phyloP scores from a whole-genome alignment of 768 basidiomycete species.

The Chalciporus chontae region DNA sequence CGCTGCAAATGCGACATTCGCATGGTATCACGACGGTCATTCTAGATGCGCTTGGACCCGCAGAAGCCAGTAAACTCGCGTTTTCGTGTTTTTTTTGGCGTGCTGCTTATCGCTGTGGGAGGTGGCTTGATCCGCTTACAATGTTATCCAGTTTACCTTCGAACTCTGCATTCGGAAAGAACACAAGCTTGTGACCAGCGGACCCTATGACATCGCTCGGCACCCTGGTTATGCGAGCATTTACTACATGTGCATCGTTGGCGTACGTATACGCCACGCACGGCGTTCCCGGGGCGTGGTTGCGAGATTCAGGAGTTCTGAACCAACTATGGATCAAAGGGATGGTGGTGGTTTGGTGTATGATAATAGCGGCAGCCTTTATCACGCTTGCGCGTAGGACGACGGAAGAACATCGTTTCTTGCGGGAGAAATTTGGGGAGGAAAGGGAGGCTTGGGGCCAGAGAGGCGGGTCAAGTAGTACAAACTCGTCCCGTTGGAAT shows the following conservation, averaged over 20 bases:
- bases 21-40: neutral
- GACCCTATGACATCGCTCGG: constrained; percentile 26
- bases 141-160: constrained; percentile 18
- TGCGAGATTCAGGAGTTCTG: constrained; percentile 4
- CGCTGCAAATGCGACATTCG: neutral
- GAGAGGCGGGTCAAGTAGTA: constrained; percentile 11
- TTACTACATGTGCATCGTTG: neutral
- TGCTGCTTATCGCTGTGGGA: constrained; percentile 1
- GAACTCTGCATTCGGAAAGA: constrained; percentile 16
- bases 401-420: constrained; percentile 17
- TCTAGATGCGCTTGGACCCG: constrained; percentile 10
- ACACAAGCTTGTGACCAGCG: constrained; percentile 24
- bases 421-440: constrained; percentile 14
- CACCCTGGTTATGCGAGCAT: constrained; percentile 27
- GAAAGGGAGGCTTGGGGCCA: constrained; percentile 24
- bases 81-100: constrained; percentile 7
- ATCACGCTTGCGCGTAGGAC: constrained; percentile 14
- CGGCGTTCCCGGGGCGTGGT: neutral
- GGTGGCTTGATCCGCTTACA: constrained; percentile 2
- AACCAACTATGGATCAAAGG: neutral
- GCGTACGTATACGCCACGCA: neutral
- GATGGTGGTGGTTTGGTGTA: neutral
- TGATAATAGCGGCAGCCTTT: neutral
- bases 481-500: neutral
- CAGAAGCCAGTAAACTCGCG: constrained; percentile 1